Percentiles rank a stretch among this genome's conserved stretches.
Evolutionary conservation across 1,284 basidiomycete genomes (phyloP).

Genomic region (Meira nashicola): DNA sequence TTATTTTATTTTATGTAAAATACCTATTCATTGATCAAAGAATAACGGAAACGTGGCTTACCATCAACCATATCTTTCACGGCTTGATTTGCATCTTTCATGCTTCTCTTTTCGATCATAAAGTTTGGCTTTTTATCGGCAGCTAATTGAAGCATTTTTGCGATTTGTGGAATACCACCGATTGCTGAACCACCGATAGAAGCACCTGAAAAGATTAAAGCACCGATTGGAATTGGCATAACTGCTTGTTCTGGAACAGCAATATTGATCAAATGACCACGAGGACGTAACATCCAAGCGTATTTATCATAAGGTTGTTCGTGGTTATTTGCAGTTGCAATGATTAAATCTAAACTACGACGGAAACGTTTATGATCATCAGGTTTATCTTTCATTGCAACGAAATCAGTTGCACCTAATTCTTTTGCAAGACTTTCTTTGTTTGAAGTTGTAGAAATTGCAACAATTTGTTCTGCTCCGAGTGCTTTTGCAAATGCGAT

Average conservation of each 20-base stretch:
- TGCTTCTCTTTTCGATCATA: constrained; percentile 35
- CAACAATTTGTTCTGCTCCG: constrained; percentile 38
- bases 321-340: constrained; percentile 54
- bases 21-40: constrained; percentile 56
- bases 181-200: constrained; percentile 46
- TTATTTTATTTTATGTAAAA: too few relatives aligned
- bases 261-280: constrained; percentile 54
- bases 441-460: constrained; percentile 34
- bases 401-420: constrained; percentile 39
- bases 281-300: constrained; percentile 54
- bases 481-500: constrained; percentile 42
- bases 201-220: constrained; percentile 22
- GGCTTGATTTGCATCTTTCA: constrained; percentile 39
- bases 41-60: constrained; percentile 55
- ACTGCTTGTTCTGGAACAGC: constrained; percentile 51
- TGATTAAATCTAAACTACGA: constrained; percentile 55
- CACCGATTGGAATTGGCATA: constrained; percentile 40
- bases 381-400: constrained; percentile 26
- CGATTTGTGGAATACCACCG: constrained; percentile 47
- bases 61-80: constrained; percentile 35
- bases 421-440: constrained; percentile 36
- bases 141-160: constrained; percentile 43
- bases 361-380: constrained; percentile 37
- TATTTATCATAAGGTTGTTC: constrained; percentile 54
- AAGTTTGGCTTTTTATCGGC: constrained; percentile 33